phyloP scores from a whole-genome alignment of 2,329 filamentous ascomycete genomes.

The Raffaelea ambrosiae region DNA sequence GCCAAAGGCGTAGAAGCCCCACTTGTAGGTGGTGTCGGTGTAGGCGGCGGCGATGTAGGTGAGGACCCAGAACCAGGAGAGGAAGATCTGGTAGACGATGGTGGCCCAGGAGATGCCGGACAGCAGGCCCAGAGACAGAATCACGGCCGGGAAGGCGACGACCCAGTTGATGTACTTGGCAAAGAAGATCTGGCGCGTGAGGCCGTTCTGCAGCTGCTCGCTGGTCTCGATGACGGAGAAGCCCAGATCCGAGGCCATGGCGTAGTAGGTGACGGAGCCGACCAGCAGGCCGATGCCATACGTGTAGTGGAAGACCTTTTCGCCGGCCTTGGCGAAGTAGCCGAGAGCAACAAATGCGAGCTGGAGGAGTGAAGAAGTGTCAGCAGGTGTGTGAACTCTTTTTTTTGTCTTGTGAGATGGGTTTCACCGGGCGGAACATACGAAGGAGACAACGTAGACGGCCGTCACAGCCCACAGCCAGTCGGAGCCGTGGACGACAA shows the following conservation, averaged over 20 bases:
- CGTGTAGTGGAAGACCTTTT: slow-evolving; percentile 49
- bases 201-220: slow-evolving; percentile 21
- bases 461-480: slow-evolving; percentile 49
- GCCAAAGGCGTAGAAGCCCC: slow-evolving; percentile 49
- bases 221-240: slow-evolving; percentile 26
- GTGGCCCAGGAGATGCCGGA: slow-evolving; percentile 48
- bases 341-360: slow-evolving; percentile 31
- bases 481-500: slow-evolving; percentile 39
- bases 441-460: slow-evolving; percentile 37
- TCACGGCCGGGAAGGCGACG: slow-evolving; percentile 36
- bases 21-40: slow-evolving; percentile 43
- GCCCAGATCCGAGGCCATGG: slow-evolving; percentile 42
- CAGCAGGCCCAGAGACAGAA: slow-evolving; percentile 36
- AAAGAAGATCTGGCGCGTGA: slow-evolving; percentile 43
- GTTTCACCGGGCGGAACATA: slow-evolving; percentile 17
- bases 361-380: slow-evolving; percentile 15
- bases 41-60: slow-evolving; percentile 40
- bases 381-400: neutral
- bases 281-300: slow-evolving; percentile 40
- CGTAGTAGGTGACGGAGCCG: slow-evolving; percentile 41
- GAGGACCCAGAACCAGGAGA: slow-evolving; percentile 43
- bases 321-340: slow-evolving; percentile 33
- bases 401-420: too few relatives aligned
- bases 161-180: slow-evolving; percentile 48
- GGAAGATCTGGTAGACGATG: slow-evolving; percentile 39